Evolutionary conservation across 2,329 filamentous ascomycete genomes (phyloP).

Genomic region (Escovopsis sp.): DNA sequence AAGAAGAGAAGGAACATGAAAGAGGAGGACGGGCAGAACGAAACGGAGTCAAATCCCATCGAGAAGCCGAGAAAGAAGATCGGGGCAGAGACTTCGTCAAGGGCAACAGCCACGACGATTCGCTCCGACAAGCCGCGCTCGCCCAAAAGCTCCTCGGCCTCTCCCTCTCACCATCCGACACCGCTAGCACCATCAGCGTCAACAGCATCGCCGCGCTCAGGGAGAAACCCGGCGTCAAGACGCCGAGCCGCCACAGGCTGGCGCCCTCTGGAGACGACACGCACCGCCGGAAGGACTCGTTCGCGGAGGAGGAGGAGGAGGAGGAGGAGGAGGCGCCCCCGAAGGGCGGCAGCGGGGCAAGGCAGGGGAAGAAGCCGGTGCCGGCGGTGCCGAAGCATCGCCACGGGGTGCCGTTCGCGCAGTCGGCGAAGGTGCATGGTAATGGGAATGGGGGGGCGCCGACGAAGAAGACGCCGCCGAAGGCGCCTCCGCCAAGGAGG

Average conservation of each 20-base stretch:
- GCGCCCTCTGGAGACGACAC: conserved; percentile 8
- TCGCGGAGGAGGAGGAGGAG: conserved; percentile 9
- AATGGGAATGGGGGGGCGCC: conserved; percentile 13
- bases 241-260: conserved; percentile 44
- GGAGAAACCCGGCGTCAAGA: conserved; percentile 70
- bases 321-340: conserved; percentile 13
- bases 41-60: no score
- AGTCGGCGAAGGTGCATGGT: conserved; percentile 14
- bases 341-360: no score
- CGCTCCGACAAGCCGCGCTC: conserved; percentile 27
- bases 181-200: conserved; percentile 61
- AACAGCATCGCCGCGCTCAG: conserved; percentile 63
- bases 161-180: conserved; percentile 47
- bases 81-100: conserved; percentile 9
- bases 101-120: conserved; percentile 10
- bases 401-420: conserved; percentile 32
- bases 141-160: conserved; percentile 53
- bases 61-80: conserved; percentile 11
- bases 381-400: conserved; percentile 41
- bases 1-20: conserved; percentile 10
- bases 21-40: no score
- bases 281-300: background rate
- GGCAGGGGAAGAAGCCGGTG: conserved; percentile 30
- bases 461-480: conserved; percentile 27
- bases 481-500: conserved; percentile 30